phyloP scores from a whole-genome alignment of 495 filamentous ascomycete genomes.

The Podospora comata region DNA sequence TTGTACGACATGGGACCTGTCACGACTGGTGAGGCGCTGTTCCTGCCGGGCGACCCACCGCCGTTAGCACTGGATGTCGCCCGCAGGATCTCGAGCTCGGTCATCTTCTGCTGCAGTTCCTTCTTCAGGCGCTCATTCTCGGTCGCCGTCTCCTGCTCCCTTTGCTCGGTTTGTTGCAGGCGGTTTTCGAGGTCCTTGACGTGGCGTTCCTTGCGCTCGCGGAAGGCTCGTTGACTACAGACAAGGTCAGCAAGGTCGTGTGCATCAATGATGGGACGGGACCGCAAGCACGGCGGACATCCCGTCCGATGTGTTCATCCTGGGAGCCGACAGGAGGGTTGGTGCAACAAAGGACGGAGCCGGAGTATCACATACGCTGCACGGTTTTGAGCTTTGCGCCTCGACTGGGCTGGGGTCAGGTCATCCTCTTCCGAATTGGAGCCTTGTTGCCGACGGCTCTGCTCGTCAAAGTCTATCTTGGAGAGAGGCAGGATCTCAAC shows the following conservation, averaged over 20 bases:
- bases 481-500: conserved; percentile 34
- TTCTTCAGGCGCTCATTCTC: conserved; percentile 85
- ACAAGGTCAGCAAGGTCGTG: not conserved
- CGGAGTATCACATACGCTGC: conserved; percentile 71
- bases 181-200: conserved; percentile 90
- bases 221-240: conserved; percentile 86
- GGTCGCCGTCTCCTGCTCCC: conserved; percentile 38
- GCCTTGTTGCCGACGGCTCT: conserved; percentile 43
- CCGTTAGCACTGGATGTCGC: conserved; percentile 57
- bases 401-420: conserved; percentile 72
- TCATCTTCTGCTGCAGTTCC: conserved; percentile 72
- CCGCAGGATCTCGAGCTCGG: conserved; percentile 93
- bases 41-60: conserved; percentile 22
- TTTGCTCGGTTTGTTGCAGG: conserved; percentile 66
- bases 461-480: conserved; percentile 37
- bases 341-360: conserved; percentile 6
- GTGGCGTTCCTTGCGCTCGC: conserved; percentile 92
- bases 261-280: not conserved
- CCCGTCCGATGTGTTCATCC: not conserved
- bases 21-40: conserved; percentile 32
- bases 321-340: conserved; percentile 6
- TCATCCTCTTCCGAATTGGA: conserved; percentile 56
- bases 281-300: not conserved
- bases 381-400: conserved; percentile 93
- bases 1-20: conserved; percentile 72